These are phyloP conservation scores for Exobasidium cylindrosporum DNA, from an alignment of 1,284 basidiomycete species.

Conservation along the genomic window DNA sequence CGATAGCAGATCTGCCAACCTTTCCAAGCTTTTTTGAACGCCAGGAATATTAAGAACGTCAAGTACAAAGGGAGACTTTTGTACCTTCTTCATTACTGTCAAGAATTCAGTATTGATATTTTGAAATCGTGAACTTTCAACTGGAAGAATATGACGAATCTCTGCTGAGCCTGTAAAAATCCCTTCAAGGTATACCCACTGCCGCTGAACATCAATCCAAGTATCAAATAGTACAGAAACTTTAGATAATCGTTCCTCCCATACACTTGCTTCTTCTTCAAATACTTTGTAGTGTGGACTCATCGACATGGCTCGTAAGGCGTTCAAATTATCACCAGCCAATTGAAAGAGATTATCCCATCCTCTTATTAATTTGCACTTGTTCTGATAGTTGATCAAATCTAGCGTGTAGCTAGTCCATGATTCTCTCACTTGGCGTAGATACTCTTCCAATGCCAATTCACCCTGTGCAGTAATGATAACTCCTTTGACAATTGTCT, in stretches of 20 bases:
- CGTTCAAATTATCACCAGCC: slow-evolving; percentile 72
- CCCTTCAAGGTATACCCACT: slow-evolving; percentile 99
- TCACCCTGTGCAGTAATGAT: slow-evolving; percentile 98
- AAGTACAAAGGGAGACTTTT: slow-evolving; percentile 95
- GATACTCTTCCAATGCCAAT: slow-evolving; percentile 59
- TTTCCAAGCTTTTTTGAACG: slow-evolving; percentile 94
- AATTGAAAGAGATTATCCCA: slow-evolving; percentile 80
- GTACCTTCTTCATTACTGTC: slow-evolving; percentile 98
- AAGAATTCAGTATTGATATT: slow-evolving; percentile 99
- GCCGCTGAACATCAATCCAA: slow-evolving; percentile 98
- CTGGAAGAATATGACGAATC: slow-evolving; percentile 77
- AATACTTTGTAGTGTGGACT: slow-evolving; percentile 53
- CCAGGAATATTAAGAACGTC: slow-evolving; percentile 95
- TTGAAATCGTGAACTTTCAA: slow-evolving; percentile 93
- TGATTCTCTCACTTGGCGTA: slow-evolving; percentile 74
- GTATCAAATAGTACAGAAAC: slow-evolving; percentile 83
- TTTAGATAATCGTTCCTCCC: slow-evolving; percentile 55
- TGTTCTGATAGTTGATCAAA: slow-evolving; percentile 97
- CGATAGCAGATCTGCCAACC: slow-evolving; percentile 88
- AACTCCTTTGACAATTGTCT: slow-evolving; percentile 83
- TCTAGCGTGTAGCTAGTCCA: slow-evolving; percentile 97
- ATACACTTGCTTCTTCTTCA: slow-evolving; percentile 57
- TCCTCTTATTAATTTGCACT: slow-evolving; percentile 81
- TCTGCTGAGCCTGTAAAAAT: slow-evolving; percentile 98
- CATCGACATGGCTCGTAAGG: slow-evolving; percentile 79